A percentile compares a stretch with the other conserved stretches of the same genome.
These are phyloP conservation scores for Cymbidium sinense DNA, from an alignment of 106 monocot genomes.

Conservation along the genomic window DNA sequence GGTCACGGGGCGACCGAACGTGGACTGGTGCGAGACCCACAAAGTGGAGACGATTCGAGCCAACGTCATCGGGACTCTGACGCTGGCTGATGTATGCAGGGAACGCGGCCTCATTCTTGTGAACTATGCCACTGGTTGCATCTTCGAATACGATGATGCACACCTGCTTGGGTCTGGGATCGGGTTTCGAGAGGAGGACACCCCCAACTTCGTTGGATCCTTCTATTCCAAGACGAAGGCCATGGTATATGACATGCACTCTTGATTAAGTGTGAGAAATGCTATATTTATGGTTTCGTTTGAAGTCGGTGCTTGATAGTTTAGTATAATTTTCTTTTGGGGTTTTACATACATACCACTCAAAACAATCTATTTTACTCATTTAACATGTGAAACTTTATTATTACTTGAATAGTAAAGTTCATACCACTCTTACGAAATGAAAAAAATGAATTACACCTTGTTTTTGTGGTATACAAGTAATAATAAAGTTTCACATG, in stretches of 20 bases:
- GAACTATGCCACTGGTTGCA: constrained; percentile 59
- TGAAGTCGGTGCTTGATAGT: not conserved
- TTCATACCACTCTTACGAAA: no score
- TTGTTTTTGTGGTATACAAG: no score
- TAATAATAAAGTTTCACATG: no score
- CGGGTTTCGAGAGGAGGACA: constrained; percentile 55
- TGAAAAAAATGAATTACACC: no score
- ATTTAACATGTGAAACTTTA: no score
- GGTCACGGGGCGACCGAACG: constrained; percentile 76
- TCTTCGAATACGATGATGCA: constrained; percentile 47
- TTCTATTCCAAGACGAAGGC: constrained; percentile 71
- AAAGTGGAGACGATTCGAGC: constrained; percentile 48
- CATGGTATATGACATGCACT: constrained; percentile 26
- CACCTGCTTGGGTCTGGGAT: constrained; percentile 38
- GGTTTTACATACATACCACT: no score
- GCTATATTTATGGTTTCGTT: not conserved
- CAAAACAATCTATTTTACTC: no score
- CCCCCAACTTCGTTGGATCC: constrained; percentile 53
- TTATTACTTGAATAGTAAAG: no score
- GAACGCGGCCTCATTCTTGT: constrained; percentile 33
- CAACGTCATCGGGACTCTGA: constrained; percentile 52
- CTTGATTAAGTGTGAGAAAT: not conserved
- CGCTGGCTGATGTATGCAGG: constrained; percentile 50
- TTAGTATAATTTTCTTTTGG: no score
- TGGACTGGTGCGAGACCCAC: constrained; percentile 87